Evolutionary conservation across 2,329 filamentous ascomycete genomes (phyloP), one percentile per base, ranked within the genome.

Genomic region (Aspergillus ochraceus): DNA sequence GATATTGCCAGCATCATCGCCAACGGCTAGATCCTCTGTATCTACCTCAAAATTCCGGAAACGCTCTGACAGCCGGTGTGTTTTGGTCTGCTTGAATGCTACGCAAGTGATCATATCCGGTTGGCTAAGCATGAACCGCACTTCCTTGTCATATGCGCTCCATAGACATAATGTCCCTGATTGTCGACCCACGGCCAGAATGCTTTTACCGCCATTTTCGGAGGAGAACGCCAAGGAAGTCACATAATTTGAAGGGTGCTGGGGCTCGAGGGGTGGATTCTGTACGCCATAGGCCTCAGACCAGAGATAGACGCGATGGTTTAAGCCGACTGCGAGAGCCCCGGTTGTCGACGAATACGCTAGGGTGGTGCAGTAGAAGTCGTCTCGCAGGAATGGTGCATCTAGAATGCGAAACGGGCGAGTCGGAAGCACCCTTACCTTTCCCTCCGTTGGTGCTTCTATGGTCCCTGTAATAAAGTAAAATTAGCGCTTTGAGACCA

Each of bases 171-270:
- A 80, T 24, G 85, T 84, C 1, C 92, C 90, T 69, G 92, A 87
- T 12, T 90, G 91, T 62, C 92, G 86, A 2, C 92, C 93, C 64
- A 92, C 90, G 0, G 92, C 94, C 49, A 99, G 83, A 42, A 99
- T 95, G 12, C 87, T 88, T 69, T 89, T 90, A 20, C 82, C 83
- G 1, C 94, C 94, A 68, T 86, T 79, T 1, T 82, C 74, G 0
- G 94, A 97, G 1, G 95, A 98, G 75, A 98, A 98, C 0, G 90
- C 88, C n/a, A 98, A 76, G 6, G 91, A 92, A 0, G 92, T 97
- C 47, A 99, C 82, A 69, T 88, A 84, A 57, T 80, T 80, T n/a
- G 70, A 70, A 19, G 60, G 74, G 69, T 67, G 76, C 60, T 66
- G 74, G 71, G 79, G 87, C 84, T 66, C 79, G 71, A 77, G 84